Evolutionary conservation across 306 rosid genomes (phyloP).

Genomic region (Castanea sativa): DNA sequence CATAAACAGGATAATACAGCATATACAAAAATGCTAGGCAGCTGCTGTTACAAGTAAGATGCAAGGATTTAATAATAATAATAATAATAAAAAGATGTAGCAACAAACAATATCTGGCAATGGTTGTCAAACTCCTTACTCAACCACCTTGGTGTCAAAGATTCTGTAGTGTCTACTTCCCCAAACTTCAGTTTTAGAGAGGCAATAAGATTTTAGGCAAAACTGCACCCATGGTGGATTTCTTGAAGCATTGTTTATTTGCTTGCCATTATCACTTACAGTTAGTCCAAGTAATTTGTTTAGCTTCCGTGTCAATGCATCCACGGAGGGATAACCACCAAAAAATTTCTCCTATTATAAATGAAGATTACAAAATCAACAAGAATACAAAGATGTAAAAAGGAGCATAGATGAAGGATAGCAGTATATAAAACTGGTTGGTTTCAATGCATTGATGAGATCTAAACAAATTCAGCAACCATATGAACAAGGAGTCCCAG

Average conservation of each 20-base stretch:
- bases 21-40: not conserved
- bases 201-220: conserved; percentile 50
- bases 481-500: not conserved
- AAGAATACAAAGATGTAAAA: not conserved
- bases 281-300: conserved; percentile 51
- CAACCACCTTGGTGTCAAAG: conserved; percentile 45
- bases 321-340: conserved; percentile 33
- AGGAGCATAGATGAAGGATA: not conserved
- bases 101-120: not conserved
- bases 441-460: not conserved
- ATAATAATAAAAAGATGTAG: not conserved
- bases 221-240: conserved; percentile 76
- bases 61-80: not conserved
- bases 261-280: conserved; percentile 6
- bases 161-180: conserved; percentile 36
- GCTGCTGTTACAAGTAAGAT: not conserved
- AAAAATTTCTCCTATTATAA: conserved; percentile 48
- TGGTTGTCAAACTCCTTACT: not conserved
- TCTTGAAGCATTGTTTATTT: conserved; percentile 23
- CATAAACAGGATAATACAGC: not conserved
- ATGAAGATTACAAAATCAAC: not conserved
- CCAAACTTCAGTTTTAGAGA: conserved; percentile 17
- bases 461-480: not conserved
- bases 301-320: conserved; percentile 31
- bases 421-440: not conserved